These are phyloP conservation scores for Globisporangium perplexum DNA, from an alignment of 352 stramenopile genomes.

Conservation along the genomic window DNA sequence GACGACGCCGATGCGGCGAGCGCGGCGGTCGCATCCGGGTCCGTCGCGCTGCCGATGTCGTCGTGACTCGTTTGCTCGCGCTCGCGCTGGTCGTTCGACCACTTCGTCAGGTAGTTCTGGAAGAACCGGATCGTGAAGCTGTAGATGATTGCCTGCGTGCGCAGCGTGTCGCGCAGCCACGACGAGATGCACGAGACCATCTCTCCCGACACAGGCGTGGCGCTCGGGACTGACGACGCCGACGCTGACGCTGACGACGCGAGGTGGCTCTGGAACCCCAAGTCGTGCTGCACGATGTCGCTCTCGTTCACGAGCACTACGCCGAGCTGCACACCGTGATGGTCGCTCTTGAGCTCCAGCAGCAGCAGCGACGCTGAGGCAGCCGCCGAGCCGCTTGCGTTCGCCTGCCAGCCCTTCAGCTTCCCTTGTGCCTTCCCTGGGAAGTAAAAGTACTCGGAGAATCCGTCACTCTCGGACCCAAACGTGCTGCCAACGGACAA, in stretches of 20 bases:
- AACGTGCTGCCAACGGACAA: slow-evolving; percentile 26
- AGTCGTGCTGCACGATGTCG: slow-evolving; percentile 56
- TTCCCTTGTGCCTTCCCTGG: slow-evolving; percentile 21
- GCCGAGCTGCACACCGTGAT: slow-evolving; percentile 53
- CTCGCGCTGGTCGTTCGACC: slow-evolving; percentile 35
- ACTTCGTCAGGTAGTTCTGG: slow-evolving; percentile 60
- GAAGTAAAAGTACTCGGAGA: slow-evolving; percentile 69
- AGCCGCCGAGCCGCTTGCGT: slow-evolving; percentile 5
- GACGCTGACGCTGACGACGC: slow-evolving; percentile 4
- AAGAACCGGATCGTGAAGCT: slow-evolving; percentile 76
- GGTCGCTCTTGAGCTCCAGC: slow-evolving; percentile 70
- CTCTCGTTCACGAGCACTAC: slow-evolving; percentile 57
- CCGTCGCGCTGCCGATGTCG: slow-evolving; percentile 7
- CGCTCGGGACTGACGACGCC: slow-evolving; percentile 10
- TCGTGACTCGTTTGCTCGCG: slow-evolving; percentile 4
- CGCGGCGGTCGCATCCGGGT: slow-evolving; percentile 10
- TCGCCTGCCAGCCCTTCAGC: slow-evolving; percentile 19
- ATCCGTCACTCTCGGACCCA: slow-evolving; percentile 34
- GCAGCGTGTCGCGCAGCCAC: slow-evolving; percentile 44
- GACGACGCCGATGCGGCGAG: slow-evolving; percentile 4
- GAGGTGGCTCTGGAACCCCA: slow-evolving; percentile 49
- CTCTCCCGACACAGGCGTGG: slow-evolving; percentile 19
- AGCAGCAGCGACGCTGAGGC: slow-evolving; percentile 34
- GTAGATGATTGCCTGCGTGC: slow-evolving; percentile 62
- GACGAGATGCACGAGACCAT: slow-evolving; percentile 40